These are phyloP conservation scores for Fusarium euwallaceae DNA, from an alignment of 2,329 filamentous ascomycete genomes.

Conservation along the genomic window DNA sequence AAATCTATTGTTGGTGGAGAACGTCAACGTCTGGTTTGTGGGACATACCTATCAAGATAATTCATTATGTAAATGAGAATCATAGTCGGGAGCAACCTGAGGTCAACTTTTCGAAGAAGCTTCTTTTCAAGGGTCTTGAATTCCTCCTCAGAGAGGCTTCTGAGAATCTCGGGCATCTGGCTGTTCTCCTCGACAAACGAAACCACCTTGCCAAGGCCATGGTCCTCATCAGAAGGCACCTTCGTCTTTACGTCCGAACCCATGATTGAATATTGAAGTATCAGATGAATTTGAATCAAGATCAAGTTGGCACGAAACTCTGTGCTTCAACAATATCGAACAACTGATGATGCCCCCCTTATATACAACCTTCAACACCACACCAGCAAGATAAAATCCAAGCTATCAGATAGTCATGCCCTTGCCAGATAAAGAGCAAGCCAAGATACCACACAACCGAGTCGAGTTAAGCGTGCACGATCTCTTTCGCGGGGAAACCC, in stretches of 20 bases:
- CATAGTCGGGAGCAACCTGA: slow-evolving; percentile 4
- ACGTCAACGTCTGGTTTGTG: background rate
- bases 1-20: background rate
- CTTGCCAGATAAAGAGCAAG: background rate
- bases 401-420: background rate
- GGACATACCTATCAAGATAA: background rate
- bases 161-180: background rate
- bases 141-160: background rate
- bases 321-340: background rate
- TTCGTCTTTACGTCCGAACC: background rate
- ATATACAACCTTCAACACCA: background rate
- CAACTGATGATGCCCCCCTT: background rate
- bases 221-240: background rate
- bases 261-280: background rate
- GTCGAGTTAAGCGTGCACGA: background rate
- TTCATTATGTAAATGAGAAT: slow-evolving; percentile 20
- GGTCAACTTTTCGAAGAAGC: slow-evolving; percentile 3
- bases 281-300: background rate
- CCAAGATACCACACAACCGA: slow-evolving; percentile 2
- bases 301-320: background rate
- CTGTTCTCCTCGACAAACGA: background rate
- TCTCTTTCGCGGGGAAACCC: slow-evolving; percentile 10
- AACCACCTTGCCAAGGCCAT: background rate
- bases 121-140: slow-evolving; percentile 9
- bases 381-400: background rate